Base-by-base conservation (phyloP, 495 filamentous ascomycete species). In the Elaphomyces granulatus region DNA sequence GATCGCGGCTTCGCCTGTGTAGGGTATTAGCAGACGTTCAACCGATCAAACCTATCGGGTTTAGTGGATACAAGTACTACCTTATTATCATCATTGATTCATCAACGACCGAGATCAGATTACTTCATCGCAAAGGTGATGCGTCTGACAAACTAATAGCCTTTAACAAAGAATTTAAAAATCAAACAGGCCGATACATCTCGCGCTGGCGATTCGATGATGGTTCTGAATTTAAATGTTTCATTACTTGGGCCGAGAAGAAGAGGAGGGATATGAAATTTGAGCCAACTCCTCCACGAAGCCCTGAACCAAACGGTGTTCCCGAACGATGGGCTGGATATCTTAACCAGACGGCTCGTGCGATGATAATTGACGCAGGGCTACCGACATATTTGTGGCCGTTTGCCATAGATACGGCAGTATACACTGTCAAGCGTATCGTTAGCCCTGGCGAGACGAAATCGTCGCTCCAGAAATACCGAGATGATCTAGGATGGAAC, bases 401-500 rank as follows among this genome's bases (percentile, higher is more conserved):
- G 6, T 28, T 28, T 28, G 23, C 23, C 23, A 6, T 28, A 12
- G 23, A 28, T 28, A 28, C 23, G 2, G 20, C 21, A n/a, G 20
- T 40, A 16, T 40, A 40, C 17, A 40, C 32, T 40, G 2, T 31
- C 12, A 30, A n/a, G 15, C 19, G 37, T 10, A 7, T 40, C 7
- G 12, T 10, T 4, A 3, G 4, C 3, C 4, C 10, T 2, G 23
- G 21, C 3, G 8, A 14, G 2, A 19, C 26, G 6, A 3, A 6
- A 16, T 12, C 37, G 4, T 12, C 37, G 1, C 9, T 32, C 14
- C 23, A 40, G 19, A 40, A 14, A 4, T 40, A 17, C 10, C 9
- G 37, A 14, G 21, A 32, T 30, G 7, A 4, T n/a, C 4, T 40
- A 6, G n/a, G n/a, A n/a, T n/a, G n/a, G n/a, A 10, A 10, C 7